Conservation (phyloP, 345 rosid species). For the Brassica napus region Da-Ae NC_063444.1:42485001-42485500, state of each 20-base stretch:
- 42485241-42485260: constrained; percentile 17
- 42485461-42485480: constrained; percentile 70
- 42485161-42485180: constrained; percentile 48
- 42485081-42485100: neutral
- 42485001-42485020: constrained; percentile 68
- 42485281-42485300: constrained; percentile 51
- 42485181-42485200: constrained; percentile 16
- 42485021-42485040: constrained; percentile 45
- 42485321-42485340: constrained; percentile 85
- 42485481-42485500: constrained; percentile 84
- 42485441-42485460: constrained; percentile 57
- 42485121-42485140: neutral
- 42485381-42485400: constrained; percentile 80
- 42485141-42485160: neutral
- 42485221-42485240: constrained; percentile 26
- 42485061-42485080: constrained; percentile 40
- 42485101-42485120: neutral
- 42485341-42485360: constrained; percentile 60
- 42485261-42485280: neutral
- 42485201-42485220: neutral
- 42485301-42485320: constrained; percentile 51
- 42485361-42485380: constrained; percentile 65
- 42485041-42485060: constrained; percentile 55
- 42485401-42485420: constrained; percentile 89
- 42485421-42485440: constrained; percentile 69